Evolutionary conservation across 768 basidiomycete species (phyloP), one percentile per base, ranked within the genome.

Genomic region (Lentinula lateritia): DNA sequence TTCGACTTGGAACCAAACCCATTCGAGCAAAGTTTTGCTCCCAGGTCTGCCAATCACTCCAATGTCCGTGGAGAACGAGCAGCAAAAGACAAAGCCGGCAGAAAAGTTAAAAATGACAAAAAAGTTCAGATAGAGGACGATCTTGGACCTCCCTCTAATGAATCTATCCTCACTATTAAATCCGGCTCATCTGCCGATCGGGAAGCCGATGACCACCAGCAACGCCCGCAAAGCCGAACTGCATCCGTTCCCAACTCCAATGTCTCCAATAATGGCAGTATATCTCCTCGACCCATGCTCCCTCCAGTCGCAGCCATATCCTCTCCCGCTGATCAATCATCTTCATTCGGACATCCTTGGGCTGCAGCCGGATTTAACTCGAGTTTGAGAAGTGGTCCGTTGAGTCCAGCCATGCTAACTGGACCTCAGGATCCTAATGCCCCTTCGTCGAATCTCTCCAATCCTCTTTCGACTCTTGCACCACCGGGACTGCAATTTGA

Each of bases 351-450:
- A 7, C 55, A 56, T 28, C 81, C 65, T 68, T 94, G 93, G 91
- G 73, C 82, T 13, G 71, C 86, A 46, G 20, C 46, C 13, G 46
- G 46, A 1, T 75, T 88, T 53, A 46, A 80, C 46, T 90, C 90
- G 73, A 95, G 93, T 2, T 85, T 98, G 38, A 87, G 96, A 50
- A 84, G 95, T 0, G 96, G 95, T 4, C 96, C 96, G 1, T 87
- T 98, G 59, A 94, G 92, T 5, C 96, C 96, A 35, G 95, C 96
- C 59, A 96, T 98, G 93, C 88, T 97, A 62, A 86, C 92, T 32
- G 96, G 91, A 8, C 95, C 94, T 3, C 87, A 86, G 71, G 80
- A 80, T 68, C 70, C 67, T 69, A 23, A 63, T 72, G 50, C 72
- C 74, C 52, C 63, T 73, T 3, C 73, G 74, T 50, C 54, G n/a